phyloP scores from a whole-genome alignment of 208 protist genomes.

The Crithidia acanthocephali region DNA sequence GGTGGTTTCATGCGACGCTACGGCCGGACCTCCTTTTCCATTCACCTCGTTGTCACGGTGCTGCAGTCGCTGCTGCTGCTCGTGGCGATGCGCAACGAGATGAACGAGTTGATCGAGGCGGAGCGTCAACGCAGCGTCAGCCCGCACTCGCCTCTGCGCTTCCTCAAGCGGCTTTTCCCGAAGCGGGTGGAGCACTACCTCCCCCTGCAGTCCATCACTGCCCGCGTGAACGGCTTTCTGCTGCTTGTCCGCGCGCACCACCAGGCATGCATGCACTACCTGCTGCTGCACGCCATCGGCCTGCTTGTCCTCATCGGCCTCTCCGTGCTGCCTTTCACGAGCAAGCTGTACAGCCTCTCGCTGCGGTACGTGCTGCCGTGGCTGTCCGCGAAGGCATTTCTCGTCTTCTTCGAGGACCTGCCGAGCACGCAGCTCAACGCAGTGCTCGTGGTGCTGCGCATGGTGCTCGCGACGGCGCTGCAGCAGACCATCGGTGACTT shows the following conservation, averaged over 20 bases:
- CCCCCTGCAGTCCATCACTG: constrained; percentile 28
- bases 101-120: constrained; percentile 39
- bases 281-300: constrained; percentile 51
- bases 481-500: constrained; percentile 77
- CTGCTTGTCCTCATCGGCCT: constrained; percentile 64
- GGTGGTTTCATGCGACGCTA: constrained; percentile 37
- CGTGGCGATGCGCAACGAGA: constrained; percentile 71
- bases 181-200: constrained; percentile 22
- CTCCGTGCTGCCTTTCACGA: constrained; percentile 67
- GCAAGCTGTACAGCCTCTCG: constrained; percentile 66
- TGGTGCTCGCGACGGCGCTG: constrained; percentile 41
- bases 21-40: constrained; percentile 62
- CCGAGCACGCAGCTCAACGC: constrained; percentile 22
- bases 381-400: constrained; percentile 64
- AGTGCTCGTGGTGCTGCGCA: constrained; percentile 34
- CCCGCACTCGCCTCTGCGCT: constrained; percentile 13
- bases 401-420: constrained; percentile 65
- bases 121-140: constrained; percentile 1
- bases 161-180: constrained; percentile 14
- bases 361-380: constrained; percentile 71
- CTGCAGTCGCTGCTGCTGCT: constrained; percentile 72
- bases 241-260: constrained; percentile 63
- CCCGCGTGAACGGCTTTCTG: constrained; percentile 36
- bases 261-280: constrained; percentile 48
- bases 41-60: constrained; percentile 56